A percentile compares a stretch with the other conserved stretches of the same genome.
Evolutionary conservation across 768 basidiomycete genomes (phyloP).

Genomic region (Nevesoporus exiguus): DNA sequence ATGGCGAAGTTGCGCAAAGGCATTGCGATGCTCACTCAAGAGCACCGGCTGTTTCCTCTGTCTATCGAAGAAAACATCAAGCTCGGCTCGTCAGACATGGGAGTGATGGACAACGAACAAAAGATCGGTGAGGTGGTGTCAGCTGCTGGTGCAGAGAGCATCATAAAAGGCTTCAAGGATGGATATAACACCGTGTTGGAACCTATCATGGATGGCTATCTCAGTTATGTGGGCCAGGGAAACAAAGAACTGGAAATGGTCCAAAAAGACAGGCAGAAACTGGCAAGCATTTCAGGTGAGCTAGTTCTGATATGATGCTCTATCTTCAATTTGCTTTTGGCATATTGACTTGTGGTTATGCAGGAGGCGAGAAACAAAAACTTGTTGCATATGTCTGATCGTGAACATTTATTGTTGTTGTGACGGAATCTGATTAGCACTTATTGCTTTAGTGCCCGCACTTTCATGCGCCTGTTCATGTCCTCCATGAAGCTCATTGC

Average conservation of each 20-base stretch:
- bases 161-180: slow-evolving; percentile 36
- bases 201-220: slow-evolving; percentile 26
- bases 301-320: not conserved
- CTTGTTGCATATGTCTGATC: slow-evolving; percentile 23
- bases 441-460: slow-evolving; percentile 29
- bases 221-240: slow-evolving; percentile 25
- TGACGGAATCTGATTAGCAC: not conserved
- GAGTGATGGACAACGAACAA: slow-evolving; percentile 10
- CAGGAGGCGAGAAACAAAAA: slow-evolving; percentile 33
- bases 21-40: slow-evolving; percentile 43
- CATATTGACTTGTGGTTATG: not conserved
- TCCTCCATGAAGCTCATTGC: slow-evolving; percentile 29
- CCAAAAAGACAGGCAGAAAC: slow-evolving; percentile 19
- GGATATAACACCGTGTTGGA: slow-evolving; percentile 41
- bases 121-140: slow-evolving; percentile 21
- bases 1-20: slow-evolving; percentile 33
- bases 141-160: slow-evolving; percentile 39
- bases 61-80: slow-evolving; percentile 41
- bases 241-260: slow-evolving; percentile 13
- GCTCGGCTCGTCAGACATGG: slow-evolving; percentile 26
- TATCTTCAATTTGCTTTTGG: not conserved
- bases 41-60: slow-evolving; percentile 37
- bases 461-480: slow-evolving; percentile 39
- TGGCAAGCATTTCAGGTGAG: slow-evolving; percentile 25
- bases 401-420: not conserved